Evolutionary conservation across 176 grass and related monocot genomes (phyloP).

Genomic region (Chloris gayana): DNA sequence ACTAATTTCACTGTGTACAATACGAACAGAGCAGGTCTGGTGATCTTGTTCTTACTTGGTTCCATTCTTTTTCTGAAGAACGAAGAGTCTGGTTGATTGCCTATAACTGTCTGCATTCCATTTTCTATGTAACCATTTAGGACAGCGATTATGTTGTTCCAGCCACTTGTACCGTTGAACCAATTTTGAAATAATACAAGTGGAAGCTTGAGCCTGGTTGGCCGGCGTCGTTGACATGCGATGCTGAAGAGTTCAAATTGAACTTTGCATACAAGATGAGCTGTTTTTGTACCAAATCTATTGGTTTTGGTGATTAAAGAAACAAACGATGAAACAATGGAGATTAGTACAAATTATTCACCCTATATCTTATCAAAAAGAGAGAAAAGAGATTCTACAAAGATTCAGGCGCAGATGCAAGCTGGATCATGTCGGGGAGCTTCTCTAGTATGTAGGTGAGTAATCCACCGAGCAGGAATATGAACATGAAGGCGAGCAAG

Average conservation of each 20-base stretch:
- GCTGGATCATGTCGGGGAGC: constrained; percentile 55
- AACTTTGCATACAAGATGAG: not conserved
- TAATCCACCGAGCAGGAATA: constrained; percentile 75
- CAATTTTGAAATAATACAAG: not conserved
- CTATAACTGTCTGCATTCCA: no score
- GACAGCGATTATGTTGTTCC: no score
- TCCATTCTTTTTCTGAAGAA: not conserved
- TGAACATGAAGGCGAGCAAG: constrained; percentile 64
- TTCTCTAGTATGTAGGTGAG: constrained; percentile 72
- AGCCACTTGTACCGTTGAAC: not conserved
- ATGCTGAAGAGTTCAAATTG: not conserved
- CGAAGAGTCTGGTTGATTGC: not conserved
- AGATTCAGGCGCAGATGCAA: not conserved
- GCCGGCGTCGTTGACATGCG: constrained; percentile 19
- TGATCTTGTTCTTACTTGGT: constrained; percentile 1
- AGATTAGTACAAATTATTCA: not conserved
- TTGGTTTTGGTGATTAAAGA: not conserved
- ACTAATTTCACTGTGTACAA: constrained; percentile 43
- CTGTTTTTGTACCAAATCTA: not conserved
- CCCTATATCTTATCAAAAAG: not conserved
- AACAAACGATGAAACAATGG: not conserved
- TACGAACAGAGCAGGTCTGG: constrained; percentile 26
- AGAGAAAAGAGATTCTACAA: constrained; percentile 8
- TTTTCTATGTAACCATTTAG: not conserved
- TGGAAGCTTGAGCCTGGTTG: not conserved